Conservation (phyloP, 179 eudicot genomes). For the Patellifolia procumbens region DNA sequence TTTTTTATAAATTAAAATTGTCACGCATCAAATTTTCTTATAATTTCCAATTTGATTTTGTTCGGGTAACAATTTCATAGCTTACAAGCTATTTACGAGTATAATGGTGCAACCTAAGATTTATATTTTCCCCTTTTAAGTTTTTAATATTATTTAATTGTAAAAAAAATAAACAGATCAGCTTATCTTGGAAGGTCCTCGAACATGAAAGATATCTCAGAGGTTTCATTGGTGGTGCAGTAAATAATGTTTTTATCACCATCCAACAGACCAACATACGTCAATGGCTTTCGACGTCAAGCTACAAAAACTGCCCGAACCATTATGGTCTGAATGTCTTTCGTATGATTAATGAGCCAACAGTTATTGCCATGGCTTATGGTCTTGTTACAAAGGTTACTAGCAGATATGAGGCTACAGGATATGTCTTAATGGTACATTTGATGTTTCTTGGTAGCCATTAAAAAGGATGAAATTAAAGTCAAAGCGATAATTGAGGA, state of each 20-base stretch:
- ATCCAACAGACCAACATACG: background rate
- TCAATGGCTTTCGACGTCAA: background rate
- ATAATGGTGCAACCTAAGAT: no score
- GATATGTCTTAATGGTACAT: background rate
- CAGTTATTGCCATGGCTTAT: background rate
- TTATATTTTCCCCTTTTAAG: no score
- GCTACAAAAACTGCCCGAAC: background rate
- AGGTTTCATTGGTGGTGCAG: background rate
- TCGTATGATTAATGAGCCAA: background rate
- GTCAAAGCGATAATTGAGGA: background rate
- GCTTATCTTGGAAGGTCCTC: constrained; percentile 20
- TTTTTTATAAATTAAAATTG: no score
- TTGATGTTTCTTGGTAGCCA: background rate
- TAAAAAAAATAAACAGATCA: no score
- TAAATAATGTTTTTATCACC: background rate
- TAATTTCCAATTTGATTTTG: no score
- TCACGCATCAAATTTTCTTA: no score
- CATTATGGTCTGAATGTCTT: background rate
- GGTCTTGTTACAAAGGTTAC: background rate
- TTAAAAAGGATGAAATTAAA: background rate
- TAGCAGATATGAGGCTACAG: background rate
- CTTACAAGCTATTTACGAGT: no score
- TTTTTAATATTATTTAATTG: no score
- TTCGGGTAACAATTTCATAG: no score
- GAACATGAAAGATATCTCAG: constrained; percentile 21